A percentile compares a stretch with the other conserved stretches of the same genome.
Evolutionary conservation across 169 alveolate genomes (phyloP).

Genomic region (Plasmodium adleri): DNA sequence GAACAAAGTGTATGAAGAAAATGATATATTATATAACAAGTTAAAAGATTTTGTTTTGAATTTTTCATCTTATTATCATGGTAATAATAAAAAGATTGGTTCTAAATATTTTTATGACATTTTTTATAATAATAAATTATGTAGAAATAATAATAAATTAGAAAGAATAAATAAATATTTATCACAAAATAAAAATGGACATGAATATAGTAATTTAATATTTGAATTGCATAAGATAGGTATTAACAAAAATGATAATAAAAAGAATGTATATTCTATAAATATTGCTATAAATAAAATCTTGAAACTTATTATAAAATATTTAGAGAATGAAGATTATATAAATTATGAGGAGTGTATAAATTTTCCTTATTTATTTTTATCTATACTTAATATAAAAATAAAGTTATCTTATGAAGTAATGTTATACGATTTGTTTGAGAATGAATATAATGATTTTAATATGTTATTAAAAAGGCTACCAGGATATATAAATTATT

Average conservation of each 20-base stretch:
- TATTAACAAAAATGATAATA: conserved; percentile 2
- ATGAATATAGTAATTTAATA: conserved; percentile 14
- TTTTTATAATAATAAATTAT: not conserved
- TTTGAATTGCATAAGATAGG: conserved; percentile 20
- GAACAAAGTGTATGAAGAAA: conserved; percentile 53
- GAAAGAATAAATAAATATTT: not conserved
- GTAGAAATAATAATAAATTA: not conserved
- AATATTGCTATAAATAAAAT: conserved; percentile 59
- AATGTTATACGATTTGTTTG: conserved; percentile 21
- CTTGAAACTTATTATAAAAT: conserved; percentile 65
- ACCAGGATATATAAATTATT: conserved; percentile 34
- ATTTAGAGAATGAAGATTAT: conserved; percentile 40
- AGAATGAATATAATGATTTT: conserved; percentile 17
- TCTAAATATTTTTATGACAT: not conserved
- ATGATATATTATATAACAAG: conserved; percentile 8
- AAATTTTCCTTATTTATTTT: conserved; percentile 44
- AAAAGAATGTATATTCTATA: conserved; percentile 11
- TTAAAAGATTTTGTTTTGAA: conserved; percentile 9
- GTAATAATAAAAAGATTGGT: not conserved
- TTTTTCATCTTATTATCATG: conserved; percentile 9
- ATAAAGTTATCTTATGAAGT: conserved; percentile 36
- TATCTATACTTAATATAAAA: conserved; percentile 36
- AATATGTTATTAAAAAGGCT: conserved; percentile 13
- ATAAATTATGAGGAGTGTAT: conserved; percentile 63
- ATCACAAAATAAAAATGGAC: conserved; percentile 12